A percentile compares a stretch with the other conserved stretches of the same genome.
phyloP scores from a whole-genome alignment of 2,329 filamentous ascomycete species.

The Pseudogymnoascus sp. region DNA sequence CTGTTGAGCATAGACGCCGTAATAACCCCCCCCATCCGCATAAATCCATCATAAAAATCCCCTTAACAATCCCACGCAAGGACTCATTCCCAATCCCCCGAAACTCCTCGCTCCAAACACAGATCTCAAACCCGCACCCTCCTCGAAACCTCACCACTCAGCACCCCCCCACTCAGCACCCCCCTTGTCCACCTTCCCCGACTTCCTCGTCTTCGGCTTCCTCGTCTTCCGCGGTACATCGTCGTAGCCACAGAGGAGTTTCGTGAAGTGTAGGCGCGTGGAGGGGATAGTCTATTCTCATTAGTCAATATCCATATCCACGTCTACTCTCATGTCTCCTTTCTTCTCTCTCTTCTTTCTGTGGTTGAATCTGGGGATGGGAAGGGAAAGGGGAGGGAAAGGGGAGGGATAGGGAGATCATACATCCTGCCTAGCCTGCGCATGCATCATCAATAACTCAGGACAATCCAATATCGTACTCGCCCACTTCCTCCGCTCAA shows the following conservation, averaged over 20 bases:
- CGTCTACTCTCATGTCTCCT: neutral
- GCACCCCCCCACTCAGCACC: neutral
- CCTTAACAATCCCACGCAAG: no score
- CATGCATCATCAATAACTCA: conserved; percentile 52
- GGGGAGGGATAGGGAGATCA: conserved; percentile 22
- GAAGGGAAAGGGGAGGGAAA: neutral
- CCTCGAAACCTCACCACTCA: no score
- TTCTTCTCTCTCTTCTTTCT: no score
- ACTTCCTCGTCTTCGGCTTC: conserved; percentile 10
- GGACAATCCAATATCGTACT: conserved; percentile 47
- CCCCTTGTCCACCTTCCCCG: neutral
- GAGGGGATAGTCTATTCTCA: conserved; percentile 46
- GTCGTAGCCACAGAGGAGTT: conserved; percentile 47
- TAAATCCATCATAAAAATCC: no score
- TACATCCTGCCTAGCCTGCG: conserved; percentile 47
- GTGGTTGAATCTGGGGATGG: neutral
- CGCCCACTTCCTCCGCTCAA: conserved; percentile 42
- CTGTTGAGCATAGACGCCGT: no score
- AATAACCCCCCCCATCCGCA: no score
- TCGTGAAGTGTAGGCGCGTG: conserved; percentile 48
- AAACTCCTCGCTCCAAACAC: no score
- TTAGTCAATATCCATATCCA: neutral
- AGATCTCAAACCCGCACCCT: no score
- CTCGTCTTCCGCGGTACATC: conserved; percentile 18
- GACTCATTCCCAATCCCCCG: no score